Base-by-base conservation (phyloP, 495 filamentous ascomycete species). In the Penicilliopsis zonata region DNA sequence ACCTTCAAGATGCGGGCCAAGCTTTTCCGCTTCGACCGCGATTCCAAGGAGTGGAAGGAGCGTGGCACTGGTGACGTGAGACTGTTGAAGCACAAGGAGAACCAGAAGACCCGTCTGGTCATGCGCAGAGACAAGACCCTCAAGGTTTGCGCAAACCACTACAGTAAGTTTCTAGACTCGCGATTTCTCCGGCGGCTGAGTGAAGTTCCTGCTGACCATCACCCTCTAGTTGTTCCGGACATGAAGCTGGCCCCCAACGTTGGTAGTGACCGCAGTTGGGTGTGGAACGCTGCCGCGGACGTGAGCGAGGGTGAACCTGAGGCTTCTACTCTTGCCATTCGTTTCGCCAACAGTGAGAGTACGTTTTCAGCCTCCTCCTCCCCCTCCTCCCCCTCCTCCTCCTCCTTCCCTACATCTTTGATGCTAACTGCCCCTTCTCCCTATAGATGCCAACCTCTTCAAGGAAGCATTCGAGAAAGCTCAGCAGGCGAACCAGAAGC, bases 111-210 rank as follows among this genome's bases (percentile, higher is more conserved):
- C 34, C 75, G 92, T 38, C 69, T 99, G 41, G 90, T 99, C 46
- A 99, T 99, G 92, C 79, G 92, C 59, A 71, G 92, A 52, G 92
- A 99, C 65, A 94, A 95, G 80, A 96, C 92, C 42, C 75, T 94
- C 64, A 99, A 99, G 70, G 90, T 96, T 61, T 99, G 92, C 78
- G 92, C 92, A 52, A 99, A 99, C 67, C 92, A 99, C 70, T 99
- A 99, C 61, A 80, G 90, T 98, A 80, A 53, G 84, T 47, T 29
- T 3, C n/a, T 9, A 9, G 13, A 16, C 19, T 30, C 5, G 6
- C 4, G 7, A n/a, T 13, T 13, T 6, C 10, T 4, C 22, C n/a
- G 7, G 19, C 16, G 3, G 9, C 12, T 15, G 3, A 10, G 9
- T 5, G n/a, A 6, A 21, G 26, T 1, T 33, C 23, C 13, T 3